These are phyloP conservation scores for Ceratobasidium sp. DNA, from an alignment of 1,284 basidiomycete genomes.

Conservation along the genomic window DNA sequence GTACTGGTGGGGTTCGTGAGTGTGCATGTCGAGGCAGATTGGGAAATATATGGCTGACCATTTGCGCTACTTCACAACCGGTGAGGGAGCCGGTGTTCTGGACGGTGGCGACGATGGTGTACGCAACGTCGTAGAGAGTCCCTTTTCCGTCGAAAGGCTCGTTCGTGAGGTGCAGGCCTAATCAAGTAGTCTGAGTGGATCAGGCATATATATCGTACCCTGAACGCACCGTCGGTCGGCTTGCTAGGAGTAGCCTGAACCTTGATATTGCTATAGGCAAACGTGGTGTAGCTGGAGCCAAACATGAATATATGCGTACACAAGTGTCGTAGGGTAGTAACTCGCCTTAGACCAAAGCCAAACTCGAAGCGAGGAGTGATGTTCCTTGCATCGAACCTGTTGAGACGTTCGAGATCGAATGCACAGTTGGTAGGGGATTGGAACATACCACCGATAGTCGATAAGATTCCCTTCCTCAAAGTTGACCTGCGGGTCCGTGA, in stretches of 20 bases:
- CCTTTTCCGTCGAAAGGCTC: conserved; percentile 20
- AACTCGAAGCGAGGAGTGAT: conserved; percentile 55
- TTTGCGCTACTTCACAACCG: conserved; percentile 20
- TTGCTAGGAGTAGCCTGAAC: conserved; percentile 40
- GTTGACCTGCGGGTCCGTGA: conserved; percentile 55
- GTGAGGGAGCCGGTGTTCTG: conserved; percentile 27
- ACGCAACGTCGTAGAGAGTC: conserved; percentile 26
- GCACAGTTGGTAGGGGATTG: not conserved
- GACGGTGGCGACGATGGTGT: conserved; percentile 15
- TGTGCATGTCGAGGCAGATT: not conserved
- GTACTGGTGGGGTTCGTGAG: not conserved
- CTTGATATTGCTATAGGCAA: conserved; percentile 51
- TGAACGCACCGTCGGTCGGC: not conserved
- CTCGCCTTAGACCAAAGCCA: conserved; percentile 58
- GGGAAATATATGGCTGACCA: not conserved
- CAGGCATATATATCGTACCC: not conserved
- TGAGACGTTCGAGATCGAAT: not conserved
- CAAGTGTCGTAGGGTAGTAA: conserved; percentile 53
- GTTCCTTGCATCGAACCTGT: conserved; percentile 49
- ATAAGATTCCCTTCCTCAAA: conserved; percentile 64
- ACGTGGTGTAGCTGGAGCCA: conserved; percentile 53
- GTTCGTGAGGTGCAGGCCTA: conserved; percentile 10
- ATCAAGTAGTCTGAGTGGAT: not conserved
- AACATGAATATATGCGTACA: not conserved
- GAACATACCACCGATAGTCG: conserved; percentile 45